Evolutionary conservation across 2,329 filamentous ascomycete species (phyloP).

Genomic region (Alternaria consortialis): DNA sequence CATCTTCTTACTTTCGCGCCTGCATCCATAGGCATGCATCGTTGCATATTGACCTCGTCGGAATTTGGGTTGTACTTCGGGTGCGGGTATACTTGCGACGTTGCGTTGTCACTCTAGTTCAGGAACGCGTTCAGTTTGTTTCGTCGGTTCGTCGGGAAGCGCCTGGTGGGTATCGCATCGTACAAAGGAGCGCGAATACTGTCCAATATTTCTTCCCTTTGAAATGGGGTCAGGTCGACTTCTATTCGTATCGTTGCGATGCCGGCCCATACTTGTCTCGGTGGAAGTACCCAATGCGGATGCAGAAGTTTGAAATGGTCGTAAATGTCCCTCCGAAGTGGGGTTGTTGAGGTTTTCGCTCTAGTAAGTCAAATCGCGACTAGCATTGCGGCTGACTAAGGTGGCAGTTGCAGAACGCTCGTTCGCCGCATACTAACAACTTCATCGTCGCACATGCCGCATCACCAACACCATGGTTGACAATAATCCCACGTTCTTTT

Average conservation of each 20-base stretch:
- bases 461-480: constrained; percentile 1
- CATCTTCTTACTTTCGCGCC: background rate
- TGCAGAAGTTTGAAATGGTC: background rate
- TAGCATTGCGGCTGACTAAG: constrained; percentile 1
- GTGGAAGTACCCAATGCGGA: background rate
- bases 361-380: background rate
- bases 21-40: background rate
- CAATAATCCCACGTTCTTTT: background rate
- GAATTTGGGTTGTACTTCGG: background rate
- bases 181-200: background rate
- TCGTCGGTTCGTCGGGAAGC: background rate
- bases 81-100: background rate
- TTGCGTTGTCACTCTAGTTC: background rate
- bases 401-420: background rate
- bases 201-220: background rate
- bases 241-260: background rate
- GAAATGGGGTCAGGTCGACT: background rate
- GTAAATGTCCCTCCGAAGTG: background rate
- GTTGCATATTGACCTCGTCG: background rate
- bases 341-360: background rate
- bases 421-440: background rate
- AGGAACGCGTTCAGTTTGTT: background rate
- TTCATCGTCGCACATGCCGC: background rate
- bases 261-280: background rate
- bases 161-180: background rate